phyloP scores from a whole-genome alignment of 1,284 basidiomycete genomes.

The Mycena citricolor region DNA sequence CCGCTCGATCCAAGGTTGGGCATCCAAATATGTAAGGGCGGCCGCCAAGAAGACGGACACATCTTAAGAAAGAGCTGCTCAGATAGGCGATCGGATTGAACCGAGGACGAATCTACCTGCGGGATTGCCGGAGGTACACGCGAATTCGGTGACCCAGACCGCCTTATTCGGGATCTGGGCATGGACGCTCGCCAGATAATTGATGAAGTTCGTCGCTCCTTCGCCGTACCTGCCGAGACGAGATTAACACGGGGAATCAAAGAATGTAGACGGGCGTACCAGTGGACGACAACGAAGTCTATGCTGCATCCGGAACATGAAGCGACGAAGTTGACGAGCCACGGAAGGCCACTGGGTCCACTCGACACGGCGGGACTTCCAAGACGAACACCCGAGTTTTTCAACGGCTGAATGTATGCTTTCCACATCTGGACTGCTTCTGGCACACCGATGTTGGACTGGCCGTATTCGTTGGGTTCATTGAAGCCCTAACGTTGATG shows the following conservation, averaged over 20 bases:
- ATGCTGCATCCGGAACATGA: constrained; percentile 29
- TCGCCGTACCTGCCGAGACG: constrained; percentile 26
- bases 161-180: constrained; percentile 27
- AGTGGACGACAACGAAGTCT: constrained; percentile 31
- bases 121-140: constrained; percentile 26
- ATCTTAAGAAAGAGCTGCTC: constrained; percentile 15
- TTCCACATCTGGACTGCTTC: constrained; percentile 60
- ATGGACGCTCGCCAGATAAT: constrained; percentile 29
- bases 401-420: constrained; percentile 60
- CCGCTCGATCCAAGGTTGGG: constrained; percentile 27
- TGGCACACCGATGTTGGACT: constrained; percentile 58
- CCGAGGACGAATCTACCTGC: constrained; percentile 21
- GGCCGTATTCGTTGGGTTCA: constrained; percentile 58
- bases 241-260: background rate
- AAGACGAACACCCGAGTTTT: constrained; percentile 51
- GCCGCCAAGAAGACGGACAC: constrained; percentile 25
- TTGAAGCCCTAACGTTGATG: constrained; percentile 51
- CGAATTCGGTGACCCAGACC: constrained; percentile 33
- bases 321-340: constrained; percentile 40
- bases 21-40: constrained; percentile 27
- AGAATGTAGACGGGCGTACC: constrained; percentile 20
- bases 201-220: constrained; percentile 28
- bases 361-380: constrained; percentile 67
- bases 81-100: constrained; percentile 1
- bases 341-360: constrained; percentile 52